A percentile compares a stretch with the other conserved stretches of the same genome.
phyloP scores from a whole-genome alignment of 129 eudicot genomes.

The Mikania micrantha region DNA sequence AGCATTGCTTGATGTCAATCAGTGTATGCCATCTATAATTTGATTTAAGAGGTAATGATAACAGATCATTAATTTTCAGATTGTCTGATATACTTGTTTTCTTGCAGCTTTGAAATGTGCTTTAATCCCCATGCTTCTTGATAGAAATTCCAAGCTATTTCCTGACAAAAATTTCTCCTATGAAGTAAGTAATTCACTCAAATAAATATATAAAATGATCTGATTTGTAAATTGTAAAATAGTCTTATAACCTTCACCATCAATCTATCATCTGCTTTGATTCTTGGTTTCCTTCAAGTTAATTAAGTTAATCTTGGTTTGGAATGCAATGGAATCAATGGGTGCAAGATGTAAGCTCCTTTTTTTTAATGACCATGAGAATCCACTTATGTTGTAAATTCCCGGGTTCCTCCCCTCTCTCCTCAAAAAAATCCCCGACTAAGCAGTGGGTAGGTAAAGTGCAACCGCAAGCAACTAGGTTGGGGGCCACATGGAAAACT shows the following conservation, averaged over 20 bases:
- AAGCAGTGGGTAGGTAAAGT: too few relatives aligned
- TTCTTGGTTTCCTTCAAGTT: neutral
- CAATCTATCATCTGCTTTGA: neutral
- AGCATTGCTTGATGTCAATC: conserved; percentile 68
- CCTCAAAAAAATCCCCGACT: too few relatives aligned
- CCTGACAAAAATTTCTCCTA: conserved; percentile 72
- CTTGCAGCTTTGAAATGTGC: conserved; percentile 89
- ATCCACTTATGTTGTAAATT: too few relatives aligned
- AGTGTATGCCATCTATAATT: conserved; percentile 42
- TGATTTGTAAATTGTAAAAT: neutral
- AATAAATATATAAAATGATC: neutral
- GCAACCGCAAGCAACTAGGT: too few relatives aligned
- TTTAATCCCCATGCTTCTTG: conserved; percentile 72
- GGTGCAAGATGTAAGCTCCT: conserved; percentile 8
- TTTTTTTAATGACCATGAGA: too few relatives aligned
- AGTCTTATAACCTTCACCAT: neutral
- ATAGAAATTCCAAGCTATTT: conserved; percentile 68
- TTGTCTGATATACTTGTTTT: conserved; percentile 18
- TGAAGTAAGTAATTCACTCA: conserved; percentile 45
- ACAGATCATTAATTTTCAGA: neutral
- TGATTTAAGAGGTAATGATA: conserved; percentile 8
- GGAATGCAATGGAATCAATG: neutral
- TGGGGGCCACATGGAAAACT: too few relatives aligned
- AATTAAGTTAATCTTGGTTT: neutral
- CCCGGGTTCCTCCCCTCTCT: too few relatives aligned